phyloP scores from a whole-genome alignment of 2,329 filamentous ascomycete species.

The Botrytis paeoniae region DNA sequence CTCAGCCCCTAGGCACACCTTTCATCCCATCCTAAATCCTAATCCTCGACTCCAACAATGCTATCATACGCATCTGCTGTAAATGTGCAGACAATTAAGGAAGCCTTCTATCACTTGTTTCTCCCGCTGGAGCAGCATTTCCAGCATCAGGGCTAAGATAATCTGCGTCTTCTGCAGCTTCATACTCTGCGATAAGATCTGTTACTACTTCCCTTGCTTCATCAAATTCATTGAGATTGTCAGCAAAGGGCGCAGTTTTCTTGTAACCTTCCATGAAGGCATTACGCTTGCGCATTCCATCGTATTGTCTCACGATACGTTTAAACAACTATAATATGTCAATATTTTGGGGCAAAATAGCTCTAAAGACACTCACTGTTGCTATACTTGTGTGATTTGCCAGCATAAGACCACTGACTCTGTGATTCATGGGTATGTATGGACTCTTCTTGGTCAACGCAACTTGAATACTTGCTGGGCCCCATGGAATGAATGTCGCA shows the following conservation, averaged over 20 bases:
- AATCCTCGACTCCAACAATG: conserved; percentile 13
- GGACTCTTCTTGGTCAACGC: conserved; percentile 95
- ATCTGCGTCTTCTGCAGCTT: conserved; percentile 86
- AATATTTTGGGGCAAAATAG: conserved; percentile 9
- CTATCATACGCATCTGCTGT: not conserved
- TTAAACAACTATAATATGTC: conserved; percentile 68
- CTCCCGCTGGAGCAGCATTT: conserved; percentile 30
- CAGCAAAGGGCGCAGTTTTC: conserved; percentile 88
- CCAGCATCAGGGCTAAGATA: conserved; percentile 68
- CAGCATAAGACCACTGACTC: conserved; percentile 94
- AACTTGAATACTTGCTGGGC: conserved; percentile 95
- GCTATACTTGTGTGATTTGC: conserved; percentile 98
- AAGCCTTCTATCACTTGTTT: conserved; percentile 34
- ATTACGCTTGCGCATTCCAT: conserved; percentile 91
- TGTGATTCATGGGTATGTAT: conserved; percentile 89
- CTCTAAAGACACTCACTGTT: conserved; percentile 55
- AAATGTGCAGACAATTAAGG: conserved; percentile 21
- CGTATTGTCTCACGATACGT: conserved; percentile 87
- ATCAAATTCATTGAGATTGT: conserved; percentile 92
- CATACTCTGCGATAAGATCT: conserved; percentile 90
- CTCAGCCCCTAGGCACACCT: not conserved
- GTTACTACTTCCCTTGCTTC: conserved; percentile 88
- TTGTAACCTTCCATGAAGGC: conserved; percentile 97
- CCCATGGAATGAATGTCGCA: conserved; percentile 97
- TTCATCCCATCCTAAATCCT: conserved; percentile 3